Percentiles rank a stretch among this genome's conserved stretches.
Evolutionary conservation across 352 stramenopile species (phyloP).

Genomic region (Globisporangium cystogenes): DNA sequence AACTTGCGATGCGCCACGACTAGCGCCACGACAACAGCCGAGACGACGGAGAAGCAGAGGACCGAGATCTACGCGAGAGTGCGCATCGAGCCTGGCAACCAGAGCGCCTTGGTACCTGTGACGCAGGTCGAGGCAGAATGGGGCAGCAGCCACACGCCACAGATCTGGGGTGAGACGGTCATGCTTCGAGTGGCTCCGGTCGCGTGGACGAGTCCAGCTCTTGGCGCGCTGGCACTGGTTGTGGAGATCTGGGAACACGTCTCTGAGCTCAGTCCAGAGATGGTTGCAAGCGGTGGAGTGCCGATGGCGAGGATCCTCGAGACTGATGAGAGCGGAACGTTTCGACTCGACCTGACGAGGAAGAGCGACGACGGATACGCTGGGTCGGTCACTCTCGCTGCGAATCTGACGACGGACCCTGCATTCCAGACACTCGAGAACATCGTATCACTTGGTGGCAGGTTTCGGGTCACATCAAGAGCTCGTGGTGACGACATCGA

Average conservation of each 20-base stretch:
- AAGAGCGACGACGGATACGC: conserved; percentile 1
- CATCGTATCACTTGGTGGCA: too few species aligned
- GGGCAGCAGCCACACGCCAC: background rate
- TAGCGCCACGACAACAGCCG: background rate
- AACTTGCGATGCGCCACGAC: background rate
- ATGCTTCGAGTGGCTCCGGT: background rate
- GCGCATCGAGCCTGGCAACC: conserved; percentile 3
- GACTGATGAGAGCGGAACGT: background rate
- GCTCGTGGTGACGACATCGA: background rate
- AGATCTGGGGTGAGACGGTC: conserved; percentile 2
- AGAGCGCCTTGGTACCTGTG: background rate
- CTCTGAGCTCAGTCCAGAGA: background rate
- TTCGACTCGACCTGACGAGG: background rate
- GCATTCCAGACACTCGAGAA: background rate
- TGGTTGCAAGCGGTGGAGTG: conserved; percentile 1
- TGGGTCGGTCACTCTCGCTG: conserved; percentile 3
- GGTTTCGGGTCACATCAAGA: background rate
- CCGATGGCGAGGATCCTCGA: conserved; percentile 1
- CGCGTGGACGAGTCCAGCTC: background rate
- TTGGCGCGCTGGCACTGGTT: background rate
- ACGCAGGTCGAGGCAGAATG: background rate
- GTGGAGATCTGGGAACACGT: conserved; percentile 6
- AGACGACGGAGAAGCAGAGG: background rate
- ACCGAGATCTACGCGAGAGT: conserved; percentile 4
- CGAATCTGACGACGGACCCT: background rate